Conservation (phyloP, 108 stramenopile species). For the Skeletonema menzelii region DNA sequence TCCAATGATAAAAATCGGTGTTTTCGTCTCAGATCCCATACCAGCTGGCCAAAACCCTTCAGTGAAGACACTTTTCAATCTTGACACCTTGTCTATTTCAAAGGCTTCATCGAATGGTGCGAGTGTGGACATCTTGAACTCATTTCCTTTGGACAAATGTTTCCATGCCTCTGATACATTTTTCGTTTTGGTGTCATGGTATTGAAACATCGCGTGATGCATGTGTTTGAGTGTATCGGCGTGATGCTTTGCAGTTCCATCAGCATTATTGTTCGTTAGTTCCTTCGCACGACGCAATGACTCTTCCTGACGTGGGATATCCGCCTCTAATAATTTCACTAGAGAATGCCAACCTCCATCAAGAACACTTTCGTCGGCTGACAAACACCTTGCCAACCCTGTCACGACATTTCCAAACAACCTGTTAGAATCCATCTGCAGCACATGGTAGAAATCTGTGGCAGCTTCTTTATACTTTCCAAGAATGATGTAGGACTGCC, state of each 20-base stretch:
- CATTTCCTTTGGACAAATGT: conserved; percentile 55
- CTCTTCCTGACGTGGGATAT: conserved; percentile 42
- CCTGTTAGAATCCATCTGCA: conserved; percentile 49
- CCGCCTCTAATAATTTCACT: conserved; percentile 27
- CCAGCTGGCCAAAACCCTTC: conserved; percentile 66
- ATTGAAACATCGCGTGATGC: conserved; percentile 74
- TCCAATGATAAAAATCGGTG: conserved; percentile 88
- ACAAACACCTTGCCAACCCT: conserved; percentile 65
- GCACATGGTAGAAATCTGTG: conserved; percentile 54
- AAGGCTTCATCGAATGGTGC: conserved; percentile 54
- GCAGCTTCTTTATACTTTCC: conserved; percentile 70
- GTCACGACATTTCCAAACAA: conserved; percentile 65
- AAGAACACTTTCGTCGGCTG: conserved; percentile 65
- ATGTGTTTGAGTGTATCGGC: conserved; percentile 62
- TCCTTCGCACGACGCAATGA: conserved; percentile 9
- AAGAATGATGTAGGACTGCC: conserved; percentile 65
- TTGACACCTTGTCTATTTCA: conserved; percentile 56
- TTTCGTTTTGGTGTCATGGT: conserved; percentile 81
- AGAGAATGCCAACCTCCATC: conserved; percentile 62
- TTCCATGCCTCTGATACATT: conserved; percentile 66
- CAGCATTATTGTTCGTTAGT: conserved; percentile 4
- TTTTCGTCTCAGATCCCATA: conserved; percentile 57
- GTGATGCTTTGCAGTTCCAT: conserved; percentile 22
- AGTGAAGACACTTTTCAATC: conserved; percentile 67
- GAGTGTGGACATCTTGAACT: conserved; percentile 68